These are phyloP conservation scores for Aspergillus awamori DNA, from an alignment of 2,329 filamentous ascomycete genomes.

Conservation along the genomic window DNA sequence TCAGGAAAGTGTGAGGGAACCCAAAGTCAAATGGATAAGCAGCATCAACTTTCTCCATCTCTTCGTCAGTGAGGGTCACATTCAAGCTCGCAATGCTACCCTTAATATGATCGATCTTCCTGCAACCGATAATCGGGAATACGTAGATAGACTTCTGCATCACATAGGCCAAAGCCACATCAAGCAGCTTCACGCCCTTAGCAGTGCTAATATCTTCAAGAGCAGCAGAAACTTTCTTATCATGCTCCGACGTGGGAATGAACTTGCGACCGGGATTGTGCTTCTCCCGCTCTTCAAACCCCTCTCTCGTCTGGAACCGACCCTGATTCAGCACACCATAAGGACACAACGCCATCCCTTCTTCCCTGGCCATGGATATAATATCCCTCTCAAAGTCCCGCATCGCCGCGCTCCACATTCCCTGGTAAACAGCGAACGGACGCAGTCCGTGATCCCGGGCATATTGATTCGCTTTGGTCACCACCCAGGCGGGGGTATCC, in stretches of 20 bases:
- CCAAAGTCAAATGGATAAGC: constrained; percentile 41
- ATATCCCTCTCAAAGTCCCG: constrained; percentile 73
- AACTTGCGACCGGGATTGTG: constrained; percentile 27
- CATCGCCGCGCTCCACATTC: constrained; percentile 61
- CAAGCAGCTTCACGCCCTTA: constrained; percentile 13
- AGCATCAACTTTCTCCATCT: constrained; percentile 58
- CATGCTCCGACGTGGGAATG: constrained; percentile 12
- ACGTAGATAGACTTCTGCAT: constrained; percentile 53
- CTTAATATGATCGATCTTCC: constrained; percentile 54
- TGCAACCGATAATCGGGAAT: constrained; percentile 56
- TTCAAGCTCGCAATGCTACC: constrained; percentile 58
- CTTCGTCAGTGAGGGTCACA: constrained; percentile 53
- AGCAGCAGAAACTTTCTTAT: constrained; percentile 19
- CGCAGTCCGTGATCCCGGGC: constrained; percentile 70
- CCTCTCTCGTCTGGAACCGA: constrained; percentile 47
- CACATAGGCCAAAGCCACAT: constrained; percentile 54
- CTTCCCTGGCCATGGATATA: constrained; percentile 64
- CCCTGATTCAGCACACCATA: constrained; percentile 44
- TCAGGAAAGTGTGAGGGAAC: constrained; percentile 47
- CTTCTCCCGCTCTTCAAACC: constrained; percentile 29
- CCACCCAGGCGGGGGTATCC: constrained; percentile 69
- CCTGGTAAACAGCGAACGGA: constrained; percentile 71
- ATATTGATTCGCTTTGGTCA: constrained; percentile 55
- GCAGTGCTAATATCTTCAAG: constrained; percentile 11
- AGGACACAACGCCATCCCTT: constrained; percentile 64